phyloP scores from a whole-genome alignment of 2,329 filamentous ascomycete genomes.

The Apiospora koreana region DNA sequence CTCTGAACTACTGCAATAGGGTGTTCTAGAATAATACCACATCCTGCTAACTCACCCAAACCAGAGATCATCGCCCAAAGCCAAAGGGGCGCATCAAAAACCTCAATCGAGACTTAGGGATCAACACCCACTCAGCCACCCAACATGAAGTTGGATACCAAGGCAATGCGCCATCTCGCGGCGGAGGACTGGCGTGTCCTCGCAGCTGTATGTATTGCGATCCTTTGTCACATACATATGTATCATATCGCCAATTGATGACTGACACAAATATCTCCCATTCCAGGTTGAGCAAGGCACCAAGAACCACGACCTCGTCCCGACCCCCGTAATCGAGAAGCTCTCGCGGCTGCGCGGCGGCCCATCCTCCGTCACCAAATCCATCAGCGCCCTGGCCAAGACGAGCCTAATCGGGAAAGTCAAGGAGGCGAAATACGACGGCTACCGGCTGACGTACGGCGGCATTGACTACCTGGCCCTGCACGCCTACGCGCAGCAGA shows the following conservation, averaged over 20 bases:
- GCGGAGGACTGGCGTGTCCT: conserved; percentile 95
- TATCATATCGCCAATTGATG: neutral
- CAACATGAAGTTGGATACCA: conserved; percentile 92
- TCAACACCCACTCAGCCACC: neutral
- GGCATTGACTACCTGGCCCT: conserved; percentile 97
- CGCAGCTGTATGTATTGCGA: conserved; percentile 67
- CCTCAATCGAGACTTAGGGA: neutral
- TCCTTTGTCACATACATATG: conserved; percentile 25
- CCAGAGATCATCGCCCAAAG: too few relatives aligned
- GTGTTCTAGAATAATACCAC: neutral
- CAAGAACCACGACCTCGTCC: conserved; percentile 96
- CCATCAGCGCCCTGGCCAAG: conserved; percentile 91
- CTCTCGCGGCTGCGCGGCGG: conserved; percentile 80
- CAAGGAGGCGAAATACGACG: conserved; percentile 96
- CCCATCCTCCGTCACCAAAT: conserved; percentile 76
- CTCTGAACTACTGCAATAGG: neutral
- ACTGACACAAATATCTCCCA: conserved; percentile 33
- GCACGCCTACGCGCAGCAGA: conserved; percentile 80
- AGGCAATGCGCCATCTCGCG: conserved; percentile 88
- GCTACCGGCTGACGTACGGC: conserved; percentile 94
- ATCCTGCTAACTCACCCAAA: neutral
- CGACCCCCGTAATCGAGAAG: conserved; percentile 83
- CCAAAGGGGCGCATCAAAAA: neutral
- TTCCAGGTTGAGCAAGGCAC: conserved; percentile 85
- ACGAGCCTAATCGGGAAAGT: conserved; percentile 86